These are phyloP conservation scores for Limtongia smithiae DNA, from an alignment of 805 yeast genomes.

Conservation along the genomic window DNA sequence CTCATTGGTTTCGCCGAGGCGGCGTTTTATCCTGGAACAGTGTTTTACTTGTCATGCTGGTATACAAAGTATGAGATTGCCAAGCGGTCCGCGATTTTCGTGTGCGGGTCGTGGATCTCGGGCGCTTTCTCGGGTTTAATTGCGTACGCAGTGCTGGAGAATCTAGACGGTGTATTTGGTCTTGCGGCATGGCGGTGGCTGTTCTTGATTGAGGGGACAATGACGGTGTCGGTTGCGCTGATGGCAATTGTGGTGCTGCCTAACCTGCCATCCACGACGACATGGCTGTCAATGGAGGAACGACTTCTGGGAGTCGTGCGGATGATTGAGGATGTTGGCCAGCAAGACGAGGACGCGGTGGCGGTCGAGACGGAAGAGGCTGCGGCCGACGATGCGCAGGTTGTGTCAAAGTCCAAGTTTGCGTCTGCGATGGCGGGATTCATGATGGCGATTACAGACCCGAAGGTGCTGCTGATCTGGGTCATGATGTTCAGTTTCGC, in stretches of 20 bases:
- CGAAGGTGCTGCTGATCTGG: conserved; percentile 28
- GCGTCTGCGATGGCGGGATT: conserved; percentile 14
- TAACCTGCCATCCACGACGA: conserved; percentile 52
- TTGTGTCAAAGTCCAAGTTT: conserved; percentile 1
- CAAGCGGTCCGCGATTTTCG: conserved; percentile 49
- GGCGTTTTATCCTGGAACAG: conserved; percentile 49
- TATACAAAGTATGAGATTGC: conserved; percentile 51
- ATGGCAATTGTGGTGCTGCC: conserved; percentile 50
- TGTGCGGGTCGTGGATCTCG: conserved; percentile 48
- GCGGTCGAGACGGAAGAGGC: neutral
- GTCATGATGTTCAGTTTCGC: conserved; percentile 42
- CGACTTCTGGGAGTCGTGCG: conserved; percentile 41
- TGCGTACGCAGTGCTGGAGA: conserved; percentile 51
- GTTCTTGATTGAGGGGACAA: conserved; percentile 53
- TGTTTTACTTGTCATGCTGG: conserved; percentile 54
- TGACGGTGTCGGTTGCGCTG: conserved; percentile 48
- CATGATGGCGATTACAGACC: conserved; percentile 27
- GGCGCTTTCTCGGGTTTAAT: conserved; percentile 57
- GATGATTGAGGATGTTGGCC: conserved; percentile 43
- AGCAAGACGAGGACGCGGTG: conserved; percentile 39
- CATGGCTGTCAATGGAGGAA: conserved; percentile 46
- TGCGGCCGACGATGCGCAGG: neutral
- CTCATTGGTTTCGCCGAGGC: conserved; percentile 50
- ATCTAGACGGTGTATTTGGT: conserved; percentile 43
- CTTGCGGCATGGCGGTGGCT: conserved; percentile 54